These are phyloP conservation scores for Penicillium corylophilum DNA, from an alignment of 2,329 filamentous ascomycete species.

Conservation along the genomic window DNA sequence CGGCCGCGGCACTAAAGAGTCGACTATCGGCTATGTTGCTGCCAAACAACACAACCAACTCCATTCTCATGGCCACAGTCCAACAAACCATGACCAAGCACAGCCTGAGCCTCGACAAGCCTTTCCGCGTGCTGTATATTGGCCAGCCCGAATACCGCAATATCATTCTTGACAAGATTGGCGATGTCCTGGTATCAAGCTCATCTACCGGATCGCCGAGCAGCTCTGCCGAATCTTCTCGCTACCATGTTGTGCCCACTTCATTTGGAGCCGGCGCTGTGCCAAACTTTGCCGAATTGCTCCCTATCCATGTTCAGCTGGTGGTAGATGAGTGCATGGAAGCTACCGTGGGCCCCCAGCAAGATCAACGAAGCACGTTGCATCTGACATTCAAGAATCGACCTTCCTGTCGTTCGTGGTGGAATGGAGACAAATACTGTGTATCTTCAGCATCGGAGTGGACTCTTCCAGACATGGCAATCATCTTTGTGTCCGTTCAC, in stretches of 20 bases:
- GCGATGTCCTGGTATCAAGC: conserved; percentile 47
- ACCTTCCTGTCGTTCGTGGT: conserved; percentile 37
- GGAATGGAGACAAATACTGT: conserved; percentile 38
- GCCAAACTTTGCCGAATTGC: conserved; percentile 49
- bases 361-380: conserved; percentile 33
- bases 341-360: conserved; percentile 29
- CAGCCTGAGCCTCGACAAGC: conserved; percentile 41
- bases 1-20: conserved; percentile 30
- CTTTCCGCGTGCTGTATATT: conserved; percentile 47
- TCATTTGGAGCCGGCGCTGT: conserved; percentile 46
- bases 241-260: conserved; percentile 50
- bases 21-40: conserved; percentile 21
- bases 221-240: conserved; percentile 42
- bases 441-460: conserved; percentile 42
- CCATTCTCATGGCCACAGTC: conserved; percentile 40
- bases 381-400: conserved; percentile 41
- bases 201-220: conserved; percentile 32
- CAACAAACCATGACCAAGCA: conserved; percentile 46
- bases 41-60: conserved; percentile 22
- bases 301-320: conserved; percentile 49
- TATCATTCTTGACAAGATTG: conserved; percentile 48
- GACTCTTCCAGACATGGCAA: conserved; percentile 47
- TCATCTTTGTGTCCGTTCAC: conserved; percentile 43
- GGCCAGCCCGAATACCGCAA: conserved; percentile 41
- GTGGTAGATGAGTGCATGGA: conserved; percentile 48